These are phyloP conservation scores for Paraphaeosphaeria minitans DNA, from an alignment of 2,329 filamentous ascomycete species.

Conservation along the genomic window DNA sequence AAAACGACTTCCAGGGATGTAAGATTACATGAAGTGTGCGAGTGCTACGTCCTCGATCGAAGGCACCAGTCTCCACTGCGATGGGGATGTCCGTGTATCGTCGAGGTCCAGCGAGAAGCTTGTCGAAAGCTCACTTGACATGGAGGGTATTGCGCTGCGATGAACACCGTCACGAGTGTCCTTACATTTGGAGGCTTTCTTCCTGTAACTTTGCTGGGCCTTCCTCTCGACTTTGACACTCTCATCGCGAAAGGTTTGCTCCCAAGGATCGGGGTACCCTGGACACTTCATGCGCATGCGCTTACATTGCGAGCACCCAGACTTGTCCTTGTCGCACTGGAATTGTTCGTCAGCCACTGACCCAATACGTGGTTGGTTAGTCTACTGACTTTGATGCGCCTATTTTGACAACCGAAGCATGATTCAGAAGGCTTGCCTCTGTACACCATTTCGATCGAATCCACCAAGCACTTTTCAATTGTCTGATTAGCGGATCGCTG, in stretches of 20 bases:
- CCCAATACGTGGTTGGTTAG: background rate
- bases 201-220: background rate
- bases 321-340: background rate
- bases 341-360: background rate
- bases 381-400: constrained; percentile 21
- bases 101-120: background rate
- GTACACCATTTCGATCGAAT: constrained; percentile 13
- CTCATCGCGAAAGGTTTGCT: background rate
- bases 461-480: background rate
- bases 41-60: background rate
- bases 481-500: constrained; percentile 3
- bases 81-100: background rate
- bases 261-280: background rate
- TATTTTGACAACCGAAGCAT: constrained; percentile 17
- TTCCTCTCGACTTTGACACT: background rate
- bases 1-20: background rate
- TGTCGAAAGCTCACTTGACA: background rate
- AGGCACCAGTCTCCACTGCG: background rate
- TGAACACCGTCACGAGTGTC: background rate
- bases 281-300: background rate
- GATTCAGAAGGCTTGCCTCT: constrained; percentile 21
- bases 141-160: background rate
- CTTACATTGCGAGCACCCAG: background rate
- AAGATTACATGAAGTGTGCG: background rate
- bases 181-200: background rate